phyloP scores from a whole-genome alignment of 208 protist species.

The Lotmaria passim region DNA sequence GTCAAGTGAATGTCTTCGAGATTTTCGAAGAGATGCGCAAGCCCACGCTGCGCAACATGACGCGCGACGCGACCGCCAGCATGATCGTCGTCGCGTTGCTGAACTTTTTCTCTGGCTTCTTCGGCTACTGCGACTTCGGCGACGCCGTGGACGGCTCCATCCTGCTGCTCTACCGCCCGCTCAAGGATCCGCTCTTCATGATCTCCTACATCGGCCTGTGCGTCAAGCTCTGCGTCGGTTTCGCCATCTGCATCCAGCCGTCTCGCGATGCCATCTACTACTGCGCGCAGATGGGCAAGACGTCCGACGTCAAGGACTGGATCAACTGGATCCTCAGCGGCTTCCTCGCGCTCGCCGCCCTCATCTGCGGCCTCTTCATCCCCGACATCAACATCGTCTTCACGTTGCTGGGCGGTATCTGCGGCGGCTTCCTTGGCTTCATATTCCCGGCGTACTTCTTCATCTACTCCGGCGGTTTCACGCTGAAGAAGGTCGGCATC shows the following conservation, averaged over 20 bases:
- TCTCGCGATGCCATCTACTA: constrained; percentile 79
- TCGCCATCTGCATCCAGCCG: constrained; percentile 74
- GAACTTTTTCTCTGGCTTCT: constrained; percentile 74
- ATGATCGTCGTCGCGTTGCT: constrained; percentile 62
- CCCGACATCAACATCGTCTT: constrained; percentile 84
- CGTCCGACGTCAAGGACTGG: constrained; percentile 51
- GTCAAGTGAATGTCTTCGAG: constrained; percentile 81
- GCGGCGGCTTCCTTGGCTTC: constrained; percentile 79
- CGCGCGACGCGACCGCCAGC: constrained; percentile 50
- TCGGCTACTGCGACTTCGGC: constrained; percentile 85
- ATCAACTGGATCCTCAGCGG: constrained; percentile 55
- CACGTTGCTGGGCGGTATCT: constrained; percentile 70
- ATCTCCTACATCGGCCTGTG: constrained; percentile 73
- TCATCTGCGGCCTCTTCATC: constrained; percentile 80
- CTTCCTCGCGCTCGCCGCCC: constrained; percentile 50
- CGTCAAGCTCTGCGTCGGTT: constrained; percentile 82
- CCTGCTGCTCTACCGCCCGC: constrained; percentile 60
- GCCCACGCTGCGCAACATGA: constrained; percentile 51
- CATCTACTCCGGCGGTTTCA: constrained; percentile 76
- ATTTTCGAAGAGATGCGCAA: constrained; percentile 76
- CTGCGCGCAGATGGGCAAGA: constrained; percentile 53
- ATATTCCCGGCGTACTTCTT: constrained; percentile 82
- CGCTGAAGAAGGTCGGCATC: constrained; percentile 49
- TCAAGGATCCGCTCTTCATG: constrained; percentile 49
- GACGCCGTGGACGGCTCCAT: constrained; percentile 51